phyloP scores from a whole-genome alignment of 2,329 filamentous ascomycete species.

The Aspergillus tamarii region DNA sequence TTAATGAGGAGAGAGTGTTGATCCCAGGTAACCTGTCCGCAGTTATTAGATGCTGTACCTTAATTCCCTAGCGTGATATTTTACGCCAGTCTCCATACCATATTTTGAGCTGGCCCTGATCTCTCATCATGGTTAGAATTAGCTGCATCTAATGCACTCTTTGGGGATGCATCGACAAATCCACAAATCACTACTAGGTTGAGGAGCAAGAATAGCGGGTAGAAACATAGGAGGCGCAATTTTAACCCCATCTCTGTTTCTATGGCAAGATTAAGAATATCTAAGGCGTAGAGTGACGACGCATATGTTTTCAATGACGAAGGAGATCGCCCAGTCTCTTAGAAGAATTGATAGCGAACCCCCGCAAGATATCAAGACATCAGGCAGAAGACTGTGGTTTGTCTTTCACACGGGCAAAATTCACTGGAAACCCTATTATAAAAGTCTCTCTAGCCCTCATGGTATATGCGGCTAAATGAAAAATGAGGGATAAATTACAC shows the following conservation, averaged over 20 bases:
- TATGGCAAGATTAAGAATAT: background rate
- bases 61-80: background rate
- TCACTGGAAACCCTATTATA: background rate
- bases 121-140: background rate
- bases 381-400: background rate
- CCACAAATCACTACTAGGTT: background rate
- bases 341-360: background rate
- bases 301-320: background rate
- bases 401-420: too few relatives aligned
- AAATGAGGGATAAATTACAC: background rate
- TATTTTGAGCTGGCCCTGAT: background rate
- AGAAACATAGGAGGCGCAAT: background rate
- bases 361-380: background rate
- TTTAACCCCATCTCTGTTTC: background rate
- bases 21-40: constrained; percentile 4
- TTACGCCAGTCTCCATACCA: background rate
- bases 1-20: constrained; percentile 46
- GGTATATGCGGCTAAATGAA: background rate
- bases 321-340: background rate
- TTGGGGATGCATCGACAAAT: background rate
- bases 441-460: background rate
- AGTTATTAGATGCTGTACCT: background rate
- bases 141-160: background rate
- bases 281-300: background rate
- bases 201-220: background rate